phyloP scores from a whole-genome alignment of 768 basidiomycete species.

The Porpolomopsis calyptriformis region DNA sequence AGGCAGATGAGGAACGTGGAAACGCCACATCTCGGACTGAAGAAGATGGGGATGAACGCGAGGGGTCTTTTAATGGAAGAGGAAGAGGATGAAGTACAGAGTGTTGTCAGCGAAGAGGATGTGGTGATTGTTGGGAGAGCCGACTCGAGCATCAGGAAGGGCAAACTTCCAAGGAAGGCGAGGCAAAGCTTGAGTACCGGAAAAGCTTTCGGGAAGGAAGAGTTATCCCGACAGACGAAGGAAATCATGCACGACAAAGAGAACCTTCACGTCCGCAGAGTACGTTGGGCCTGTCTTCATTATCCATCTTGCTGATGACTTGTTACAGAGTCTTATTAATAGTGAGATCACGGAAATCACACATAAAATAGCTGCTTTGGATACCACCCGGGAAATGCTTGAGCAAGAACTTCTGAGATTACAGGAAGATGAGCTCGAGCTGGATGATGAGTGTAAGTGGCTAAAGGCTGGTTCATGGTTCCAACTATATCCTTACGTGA shows the following conservation, averaged over 20 bases:
- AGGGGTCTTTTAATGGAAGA: constrained; percentile 60
- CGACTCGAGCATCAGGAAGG: constrained; percentile 28
- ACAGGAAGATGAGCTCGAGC: constrained; percentile 90
- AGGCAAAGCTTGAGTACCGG: constrained; percentile 58
- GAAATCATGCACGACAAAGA: constrained; percentile 90
- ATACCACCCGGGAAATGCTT: constrained; percentile 67
- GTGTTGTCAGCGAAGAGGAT: constrained; percentile 66
- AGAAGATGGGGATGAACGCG: constrained; percentile 67
- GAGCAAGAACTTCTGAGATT: constrained; percentile 76
- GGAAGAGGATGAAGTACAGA: constrained; percentile 41
- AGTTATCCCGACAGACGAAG: constrained; percentile 69
- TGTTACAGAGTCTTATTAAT: constrained; percentile 63
- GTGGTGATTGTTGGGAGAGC: constrained; percentile 49
- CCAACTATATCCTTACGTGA: constrained; percentile 5
- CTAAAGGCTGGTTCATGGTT: neutral
- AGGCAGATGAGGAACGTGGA: constrained; percentile 75
- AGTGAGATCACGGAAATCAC: constrained; percentile 85
- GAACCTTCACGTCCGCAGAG: constrained; percentile 81
- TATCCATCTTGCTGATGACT: constrained; percentile 8
- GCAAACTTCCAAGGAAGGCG: constrained; percentile 43
- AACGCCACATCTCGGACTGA: constrained; percentile 64
- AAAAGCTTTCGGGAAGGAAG: constrained; percentile 72
- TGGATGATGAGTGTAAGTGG: constrained; percentile 87
- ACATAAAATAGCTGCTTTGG: constrained; percentile 78
- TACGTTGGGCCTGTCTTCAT: constrained; percentile 27